A percentile compares a stretch with the other conserved stretches of the same genome.
Conservation (phyloP, 2,329 filamentous ascomycete genomes). For the Diaporthe vexans region DNA sequence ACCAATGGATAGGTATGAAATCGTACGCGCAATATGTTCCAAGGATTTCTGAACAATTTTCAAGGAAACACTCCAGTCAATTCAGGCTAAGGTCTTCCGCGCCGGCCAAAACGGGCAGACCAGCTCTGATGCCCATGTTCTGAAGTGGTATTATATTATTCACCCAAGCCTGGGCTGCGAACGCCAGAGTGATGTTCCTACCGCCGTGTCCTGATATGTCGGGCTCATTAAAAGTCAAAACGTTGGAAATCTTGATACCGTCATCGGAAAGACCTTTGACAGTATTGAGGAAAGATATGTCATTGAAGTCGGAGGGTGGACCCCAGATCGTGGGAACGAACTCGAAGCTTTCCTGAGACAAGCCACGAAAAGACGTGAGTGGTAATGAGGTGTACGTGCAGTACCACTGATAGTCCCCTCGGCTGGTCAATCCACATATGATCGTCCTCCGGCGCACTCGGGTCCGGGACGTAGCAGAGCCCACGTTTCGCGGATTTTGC, state of each 20-base stretch:
- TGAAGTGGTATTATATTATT: conserved; percentile 78
- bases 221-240: conserved; percentile 86
- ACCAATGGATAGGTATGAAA: conserved; percentile 77
- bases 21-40: conserved; percentile 73
- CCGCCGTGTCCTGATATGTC: conserved; percentile 74
- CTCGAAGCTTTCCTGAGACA: conserved; percentile 70
- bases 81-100: conserved; percentile 67
- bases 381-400: conserved; percentile 81
- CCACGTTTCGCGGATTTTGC: conserved; percentile 74
- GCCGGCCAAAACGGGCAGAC: conserved; percentile 79
- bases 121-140: conserved; percentile 74
- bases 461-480: conserved; percentile 75
- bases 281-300: conserved; percentile 72
- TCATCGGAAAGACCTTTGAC: conserved; percentile 69
- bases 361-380: conserved; percentile 62
- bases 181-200: conserved; percentile 69
- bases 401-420: conserved; percentile 82
- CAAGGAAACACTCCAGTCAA: conserved; percentile 78
- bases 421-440: conserved; percentile 70
- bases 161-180: conserved; percentile 79
- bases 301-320: conserved; percentile 58
- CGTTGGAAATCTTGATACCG: conserved; percentile 73
- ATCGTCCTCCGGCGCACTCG: conserved; percentile 71
- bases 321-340: conserved; percentile 90
- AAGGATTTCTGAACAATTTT: conserved; percentile 72